These are phyloP conservation scores for Penicillium pulvis DNA, from an alignment of 495 filamentous ascomycete genomes.

Conservation along the genomic window DNA sequence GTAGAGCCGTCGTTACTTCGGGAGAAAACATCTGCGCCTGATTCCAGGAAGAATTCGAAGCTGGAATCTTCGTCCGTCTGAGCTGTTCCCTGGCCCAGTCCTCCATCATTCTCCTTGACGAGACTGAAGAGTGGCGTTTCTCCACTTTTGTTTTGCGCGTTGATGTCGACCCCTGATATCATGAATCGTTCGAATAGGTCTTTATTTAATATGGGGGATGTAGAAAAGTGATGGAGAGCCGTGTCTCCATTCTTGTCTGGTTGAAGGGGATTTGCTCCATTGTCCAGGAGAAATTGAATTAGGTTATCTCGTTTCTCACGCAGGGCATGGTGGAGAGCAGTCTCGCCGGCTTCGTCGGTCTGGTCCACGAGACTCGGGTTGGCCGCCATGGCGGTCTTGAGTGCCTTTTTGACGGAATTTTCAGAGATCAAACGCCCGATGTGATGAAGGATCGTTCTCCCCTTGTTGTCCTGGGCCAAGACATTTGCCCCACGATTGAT, in stretches of 20 bases:
- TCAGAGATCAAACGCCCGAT: neutral
- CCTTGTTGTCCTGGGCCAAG: constrained; percentile 16
- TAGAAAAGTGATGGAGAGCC: constrained; percentile 21
- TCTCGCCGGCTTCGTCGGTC: constrained; percentile 5
- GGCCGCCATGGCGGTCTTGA: neutral
- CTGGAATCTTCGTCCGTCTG: neutral
- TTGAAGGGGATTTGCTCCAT: constrained; percentile 18
- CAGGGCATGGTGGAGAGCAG: constrained; percentile 14
- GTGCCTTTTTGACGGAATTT: neutral
- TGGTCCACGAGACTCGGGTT: constrained; percentile 11
- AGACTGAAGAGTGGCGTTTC: constrained; percentile 16
- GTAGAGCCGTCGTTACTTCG: constrained; percentile 29
- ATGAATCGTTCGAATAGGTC: constrained; percentile 12
- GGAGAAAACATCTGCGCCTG: constrained; percentile 29
- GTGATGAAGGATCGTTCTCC: constrained; percentile 19
- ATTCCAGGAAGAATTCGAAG: constrained; percentile 6
- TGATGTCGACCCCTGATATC: constrained; percentile 15
- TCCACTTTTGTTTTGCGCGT: constrained; percentile 15
- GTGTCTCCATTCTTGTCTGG: constrained; percentile 23
- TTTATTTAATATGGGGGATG: neutral
- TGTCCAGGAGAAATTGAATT: constrained; percentile 16
- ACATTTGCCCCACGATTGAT: constrained; percentile 16
- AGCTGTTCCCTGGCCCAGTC: neutral
- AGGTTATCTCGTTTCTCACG: neutral
- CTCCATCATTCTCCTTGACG: neutral